A percentile compares a stretch with the other conserved stretches of the same genome.
phyloP scores from a whole-genome alignment of 1,284 basidiomycete genomes.

The Malassezia caprae region DNA sequence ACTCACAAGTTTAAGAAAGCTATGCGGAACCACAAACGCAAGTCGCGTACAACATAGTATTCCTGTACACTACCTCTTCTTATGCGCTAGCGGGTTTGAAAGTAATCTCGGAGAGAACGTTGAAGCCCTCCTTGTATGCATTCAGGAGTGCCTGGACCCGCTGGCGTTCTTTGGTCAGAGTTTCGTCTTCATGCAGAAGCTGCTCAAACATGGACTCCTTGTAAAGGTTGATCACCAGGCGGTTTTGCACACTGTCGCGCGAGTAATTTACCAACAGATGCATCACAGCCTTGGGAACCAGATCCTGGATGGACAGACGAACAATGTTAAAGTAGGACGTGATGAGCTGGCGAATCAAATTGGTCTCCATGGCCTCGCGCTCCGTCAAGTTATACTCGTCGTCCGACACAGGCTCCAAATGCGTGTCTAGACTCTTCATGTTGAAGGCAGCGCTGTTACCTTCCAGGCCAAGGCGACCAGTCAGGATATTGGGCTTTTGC shows the following conservation, averaged over 20 bases:
- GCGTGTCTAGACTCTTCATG: conserved; percentile 96
- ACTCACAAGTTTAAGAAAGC: conserved; percentile 12
- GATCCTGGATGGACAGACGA: conserved; percentile 88
- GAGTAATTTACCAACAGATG: conserved; percentile 83
- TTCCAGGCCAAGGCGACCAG: conserved; percentile 58
- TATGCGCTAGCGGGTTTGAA: conserved; percentile 13
- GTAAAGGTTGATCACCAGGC: conserved; percentile 82
- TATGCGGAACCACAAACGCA: conserved; percentile 11
- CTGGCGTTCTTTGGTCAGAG: conserved; percentile 79
- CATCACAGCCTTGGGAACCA: conserved; percentile 67
- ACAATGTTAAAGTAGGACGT: conserved; percentile 92
- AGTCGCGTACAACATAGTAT: background rate
- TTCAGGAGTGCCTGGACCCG: conserved; percentile 88
- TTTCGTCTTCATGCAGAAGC: conserved; percentile 89
- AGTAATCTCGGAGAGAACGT: conserved; percentile 20
- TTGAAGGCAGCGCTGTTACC: conserved; percentile 79
- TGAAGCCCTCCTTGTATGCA: conserved; percentile 92
- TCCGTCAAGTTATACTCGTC: conserved; percentile 56
- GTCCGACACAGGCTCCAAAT: conserved; percentile 50
- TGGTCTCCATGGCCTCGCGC: conserved; percentile 91
- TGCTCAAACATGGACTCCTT: conserved; percentile 70
- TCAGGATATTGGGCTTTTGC: conserved; percentile 46
- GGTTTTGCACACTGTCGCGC: conserved; percentile 90
- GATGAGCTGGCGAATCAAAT: conserved; percentile 85
- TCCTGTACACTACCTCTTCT: background rate